Evolutionary conservation across 345 rosid genomes (phyloP).

Genomic region (Zanthoxylum bungeanum): DNA sequence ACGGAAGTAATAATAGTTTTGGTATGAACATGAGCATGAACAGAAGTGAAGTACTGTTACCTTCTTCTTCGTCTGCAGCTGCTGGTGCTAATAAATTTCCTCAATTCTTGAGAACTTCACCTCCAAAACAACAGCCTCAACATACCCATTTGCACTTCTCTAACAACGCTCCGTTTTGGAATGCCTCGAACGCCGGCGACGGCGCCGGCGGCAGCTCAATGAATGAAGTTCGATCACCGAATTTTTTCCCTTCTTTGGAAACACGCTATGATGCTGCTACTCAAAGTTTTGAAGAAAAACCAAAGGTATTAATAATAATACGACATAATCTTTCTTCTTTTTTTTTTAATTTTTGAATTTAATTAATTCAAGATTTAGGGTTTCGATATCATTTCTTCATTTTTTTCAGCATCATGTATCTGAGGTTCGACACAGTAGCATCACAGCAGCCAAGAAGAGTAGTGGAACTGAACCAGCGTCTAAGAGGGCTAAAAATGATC

Average conservation of each 20-base stretch:
- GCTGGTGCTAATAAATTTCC: conserved; percentile 49
- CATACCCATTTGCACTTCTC: conserved; percentile 72
- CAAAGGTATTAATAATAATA: too few species aligned
- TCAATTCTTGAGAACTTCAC: conserved; percentile 58
- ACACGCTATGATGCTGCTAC: conserved; percentile 45
- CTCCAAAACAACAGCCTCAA: conserved; percentile 50
- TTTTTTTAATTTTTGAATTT: background rate
- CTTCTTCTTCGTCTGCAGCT: conserved; percentile 46
- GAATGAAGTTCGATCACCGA: conserved; percentile 57
- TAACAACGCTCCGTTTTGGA: conserved; percentile 92
- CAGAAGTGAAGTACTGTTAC: conserved; percentile 32
- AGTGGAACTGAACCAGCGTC: conserved; percentile 58
- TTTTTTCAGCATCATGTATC: conserved; percentile 37
- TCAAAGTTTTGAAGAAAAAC: conserved; percentile 44
- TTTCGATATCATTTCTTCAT: conserved; percentile 2
- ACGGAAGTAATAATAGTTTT: background rate
- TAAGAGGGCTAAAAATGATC: conserved; percentile 72
- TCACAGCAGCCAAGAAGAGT: conserved; percentile 59
- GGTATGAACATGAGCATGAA: too few species aligned
- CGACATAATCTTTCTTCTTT: background rate
- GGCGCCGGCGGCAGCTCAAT: conserved; percentile 34
- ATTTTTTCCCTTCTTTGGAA: conserved; percentile 57
- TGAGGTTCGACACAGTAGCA: conserved; percentile 46
- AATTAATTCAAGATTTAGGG: conserved; percentile 22
- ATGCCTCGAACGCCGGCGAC: too few species aligned